Conservation (phyloP, 2,329 filamentous ascomycete genomes). For the Trichoderma koningii region DNA sequence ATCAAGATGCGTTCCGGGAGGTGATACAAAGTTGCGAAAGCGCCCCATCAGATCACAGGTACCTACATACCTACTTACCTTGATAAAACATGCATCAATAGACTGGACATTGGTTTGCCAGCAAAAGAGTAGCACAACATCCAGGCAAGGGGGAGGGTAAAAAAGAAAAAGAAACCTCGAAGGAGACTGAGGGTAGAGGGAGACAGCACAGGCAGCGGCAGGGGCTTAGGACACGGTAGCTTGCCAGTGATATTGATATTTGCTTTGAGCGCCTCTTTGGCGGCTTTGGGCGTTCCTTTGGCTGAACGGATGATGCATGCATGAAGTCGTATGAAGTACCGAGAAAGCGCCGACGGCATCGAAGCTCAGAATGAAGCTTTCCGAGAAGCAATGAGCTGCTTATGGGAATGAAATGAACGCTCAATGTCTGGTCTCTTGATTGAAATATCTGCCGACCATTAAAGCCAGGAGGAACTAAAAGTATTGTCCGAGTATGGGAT, state of each 20-base stretch:
- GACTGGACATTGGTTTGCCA: too few relatives aligned
- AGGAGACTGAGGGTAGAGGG: not conserved
- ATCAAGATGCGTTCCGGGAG: not conserved
- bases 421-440: too few relatives aligned
- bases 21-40: not conserved
- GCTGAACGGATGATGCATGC: conserved; percentile 4
- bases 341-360: too few relatives aligned
- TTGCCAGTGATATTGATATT: not conserved
- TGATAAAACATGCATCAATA: conserved; percentile 18
- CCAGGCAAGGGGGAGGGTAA: not conserved
- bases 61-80: too few relatives aligned
- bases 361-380: too few relatives aligned
- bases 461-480: too few relatives aligned
- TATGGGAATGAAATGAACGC: too few relatives aligned
- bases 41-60: not conserved
- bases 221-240: not conserved
- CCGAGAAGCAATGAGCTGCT: too few relatives aligned
- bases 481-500: too few relatives aligned
- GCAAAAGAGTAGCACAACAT: not conserved
- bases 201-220: not conserved
- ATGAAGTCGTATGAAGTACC: not conserved
- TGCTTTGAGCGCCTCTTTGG: not conserved
- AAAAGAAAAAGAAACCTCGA: not conserved
- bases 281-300: not conserved
- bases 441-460: too few relatives aligned